Conservation (phyloP, 164 flowering plant genomes). For the Platanus orientalis region DNA sequence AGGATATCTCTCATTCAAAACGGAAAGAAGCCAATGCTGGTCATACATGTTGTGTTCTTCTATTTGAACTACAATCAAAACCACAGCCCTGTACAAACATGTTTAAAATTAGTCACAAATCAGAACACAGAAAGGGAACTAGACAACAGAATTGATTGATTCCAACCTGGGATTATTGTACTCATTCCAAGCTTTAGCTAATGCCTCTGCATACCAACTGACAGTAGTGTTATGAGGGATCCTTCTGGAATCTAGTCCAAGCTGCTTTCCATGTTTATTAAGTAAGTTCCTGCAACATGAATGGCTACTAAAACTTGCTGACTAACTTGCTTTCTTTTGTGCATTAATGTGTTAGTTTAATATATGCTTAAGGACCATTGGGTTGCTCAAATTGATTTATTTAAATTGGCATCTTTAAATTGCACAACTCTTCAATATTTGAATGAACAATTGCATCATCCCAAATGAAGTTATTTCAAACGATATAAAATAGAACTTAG, state of each 20-base stretch:
- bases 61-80: slow-evolving; percentile 82
- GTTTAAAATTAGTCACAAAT: slow-evolving; percentile 4
- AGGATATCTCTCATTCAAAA: slow-evolving; percentile 91
- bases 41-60: slow-evolving; percentile 98
- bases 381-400: too few species aligned
- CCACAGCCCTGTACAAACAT: slow-evolving; percentile 61
- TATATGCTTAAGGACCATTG: too few species aligned
- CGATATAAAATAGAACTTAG: too few species aligned
- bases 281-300: slow-evolving; percentile 58
- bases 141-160: not conserved
- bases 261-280: slow-evolving; percentile 39
- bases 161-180: slow-evolving; percentile 75
- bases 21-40: slow-evolving; percentile 73
- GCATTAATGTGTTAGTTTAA: too few species aligned
- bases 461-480: too few species aligned
- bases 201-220: slow-evolving; percentile 57
- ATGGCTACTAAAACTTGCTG: not conserved
- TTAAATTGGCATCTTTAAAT: too few species aligned
- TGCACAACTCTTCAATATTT: too few species aligned
- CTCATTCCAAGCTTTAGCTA: slow-evolving; percentile 88
- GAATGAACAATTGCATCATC: too few species aligned
- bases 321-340: too few species aligned
- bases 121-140: not conserved
- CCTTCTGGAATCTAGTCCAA: slow-evolving; percentile 54
- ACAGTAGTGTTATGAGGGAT: slow-evolving; percentile 59